Percentiles rank a stretch among this genome's conserved stretches.
Evolutionary conservation across 495 filamentous ascomycete genomes (phyloP).

Genomic region (Aspergillus indologenus): DNA sequence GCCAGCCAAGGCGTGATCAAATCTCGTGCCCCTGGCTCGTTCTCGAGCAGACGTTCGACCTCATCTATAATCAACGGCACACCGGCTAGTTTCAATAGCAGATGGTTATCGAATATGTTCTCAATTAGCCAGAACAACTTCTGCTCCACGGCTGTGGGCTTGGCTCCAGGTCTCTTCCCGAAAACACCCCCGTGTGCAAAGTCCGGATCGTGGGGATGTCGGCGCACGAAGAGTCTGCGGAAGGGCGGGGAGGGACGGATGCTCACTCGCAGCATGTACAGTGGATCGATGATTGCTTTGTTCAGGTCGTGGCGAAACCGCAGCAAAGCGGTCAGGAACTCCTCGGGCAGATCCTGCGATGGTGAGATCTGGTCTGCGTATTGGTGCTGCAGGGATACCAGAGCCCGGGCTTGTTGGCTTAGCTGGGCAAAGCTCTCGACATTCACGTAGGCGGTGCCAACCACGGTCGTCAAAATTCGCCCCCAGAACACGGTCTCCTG

Average conservation of each 20-base stretch:
- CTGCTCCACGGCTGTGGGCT: constrained; percentile 8
- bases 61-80: constrained; percentile 42
- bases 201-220: constrained; percentile 14
- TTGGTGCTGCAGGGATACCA: constrained; percentile 14
- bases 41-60: constrained; percentile 42
- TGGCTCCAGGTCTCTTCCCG: too few species aligned
- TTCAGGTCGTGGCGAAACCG: constrained; percentile 33
- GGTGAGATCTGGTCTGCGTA: constrained; percentile 27
- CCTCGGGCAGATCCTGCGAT: constrained; percentile 30
- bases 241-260: constrained; percentile 31
- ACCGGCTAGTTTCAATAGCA: too few species aligned
- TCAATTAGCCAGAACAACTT: constrained; percentile 32
- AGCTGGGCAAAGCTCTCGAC: constrained; percentile 16
- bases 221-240: constrained; percentile 26
- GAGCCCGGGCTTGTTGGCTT: constrained; percentile 31
- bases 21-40: constrained; percentile 29
- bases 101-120: constrained; percentile 7
- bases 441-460: constrained; percentile 21
- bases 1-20: constrained; percentile 38
- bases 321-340: constrained; percentile 32
- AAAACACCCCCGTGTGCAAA: constrained; percentile 13
- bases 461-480: constrained; percentile 25
- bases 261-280: constrained; percentile 21
- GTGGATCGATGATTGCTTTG: constrained; percentile 20
- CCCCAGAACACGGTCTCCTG: constrained; percentile 30